These are phyloP conservation scores for Yamadazyma triangularis DNA, from an alignment of 1,139 yeast genomes.

Conservation along the genomic window DNA sequence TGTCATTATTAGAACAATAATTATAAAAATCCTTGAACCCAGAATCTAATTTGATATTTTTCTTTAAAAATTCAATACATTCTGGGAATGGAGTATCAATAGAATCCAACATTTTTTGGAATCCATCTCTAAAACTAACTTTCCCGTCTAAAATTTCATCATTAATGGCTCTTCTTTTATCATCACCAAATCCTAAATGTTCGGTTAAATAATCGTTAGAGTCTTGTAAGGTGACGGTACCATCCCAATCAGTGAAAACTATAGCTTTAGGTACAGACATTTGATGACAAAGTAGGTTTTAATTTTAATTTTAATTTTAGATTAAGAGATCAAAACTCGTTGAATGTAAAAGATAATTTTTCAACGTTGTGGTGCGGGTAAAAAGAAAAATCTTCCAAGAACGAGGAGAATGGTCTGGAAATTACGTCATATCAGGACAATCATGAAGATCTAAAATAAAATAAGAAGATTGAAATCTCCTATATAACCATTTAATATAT, in stretches of 20 bases:
- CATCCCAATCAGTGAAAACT: conserved; percentile 96
- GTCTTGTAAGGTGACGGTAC: conserved; percentile 88
- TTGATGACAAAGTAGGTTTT: too few species aligned
- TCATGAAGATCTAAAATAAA: too few species aligned
- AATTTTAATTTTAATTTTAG: too few species aligned
- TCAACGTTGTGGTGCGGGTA: too few species aligned
- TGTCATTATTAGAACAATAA: conserved; percentile 67
- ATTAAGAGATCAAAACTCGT: too few species aligned
- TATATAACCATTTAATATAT: too few species aligned
- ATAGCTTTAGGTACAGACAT: conserved; percentile 48
- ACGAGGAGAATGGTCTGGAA: too few species aligned
- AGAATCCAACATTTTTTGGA: conserved; percentile 78
- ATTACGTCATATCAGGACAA: too few species aligned
- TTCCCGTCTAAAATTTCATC: conserved; percentile 69
- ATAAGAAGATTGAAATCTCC: too few species aligned
- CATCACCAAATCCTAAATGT: conserved; percentile 78
- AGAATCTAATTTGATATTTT: conserved; percentile 74
- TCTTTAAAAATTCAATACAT: conserved; percentile 63
- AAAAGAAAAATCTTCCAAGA: too few species aligned
- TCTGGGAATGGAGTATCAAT: conserved; percentile 73
- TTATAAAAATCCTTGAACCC: conserved; percentile 80
- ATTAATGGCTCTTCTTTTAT: conserved; percentile 62
- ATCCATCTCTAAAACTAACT: conserved; percentile 74
- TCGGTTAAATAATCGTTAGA: conserved; percentile 91
- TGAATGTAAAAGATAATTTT: too few species aligned